phyloP scores from a whole-genome alignment of 257 asterid species.

The Nicotiana sylvestris region DNA sequence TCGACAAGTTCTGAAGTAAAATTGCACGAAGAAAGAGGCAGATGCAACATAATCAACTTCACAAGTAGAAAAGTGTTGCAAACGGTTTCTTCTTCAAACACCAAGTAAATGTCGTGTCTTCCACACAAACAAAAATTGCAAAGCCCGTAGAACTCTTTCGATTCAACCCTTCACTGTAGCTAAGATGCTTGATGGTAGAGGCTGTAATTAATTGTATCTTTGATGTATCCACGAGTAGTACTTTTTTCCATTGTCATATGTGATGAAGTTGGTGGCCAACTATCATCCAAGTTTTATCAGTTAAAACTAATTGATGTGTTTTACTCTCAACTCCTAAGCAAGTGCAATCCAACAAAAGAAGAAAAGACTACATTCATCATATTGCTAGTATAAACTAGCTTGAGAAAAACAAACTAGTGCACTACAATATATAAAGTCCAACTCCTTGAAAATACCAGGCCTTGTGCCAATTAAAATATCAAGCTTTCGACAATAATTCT shows the following conservation, averaged over 20 bases:
- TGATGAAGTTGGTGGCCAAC: not conserved
- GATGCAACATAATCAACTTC: not conserved
- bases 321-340: not conserved
- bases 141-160: not conserved
- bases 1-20: too few species aligned
- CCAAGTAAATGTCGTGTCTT: not conserved
- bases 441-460: not conserved
- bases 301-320: not conserved
- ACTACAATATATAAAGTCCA: not conserved
- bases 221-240: not conserved
- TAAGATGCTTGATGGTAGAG: not conserved
- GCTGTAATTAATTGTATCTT: not conserved
- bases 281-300: not conserved
- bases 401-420: not conserved
- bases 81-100: not conserved
- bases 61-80: not conserved
- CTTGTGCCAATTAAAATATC: not conserved
- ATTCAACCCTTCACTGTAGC: not conserved
- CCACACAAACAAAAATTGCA: not conserved
- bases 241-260: not conserved
- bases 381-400: not conserved
- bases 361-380: not conserved
- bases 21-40: not conserved
- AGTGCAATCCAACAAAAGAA: not conserved
- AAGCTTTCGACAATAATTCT: not conserved